Evolutionary conservation across 2,329 filamentous ascomycete genomes (phyloP), one percentile per base, ranked within the genome.

Genomic region (Aspergillus caelatus): DNA sequence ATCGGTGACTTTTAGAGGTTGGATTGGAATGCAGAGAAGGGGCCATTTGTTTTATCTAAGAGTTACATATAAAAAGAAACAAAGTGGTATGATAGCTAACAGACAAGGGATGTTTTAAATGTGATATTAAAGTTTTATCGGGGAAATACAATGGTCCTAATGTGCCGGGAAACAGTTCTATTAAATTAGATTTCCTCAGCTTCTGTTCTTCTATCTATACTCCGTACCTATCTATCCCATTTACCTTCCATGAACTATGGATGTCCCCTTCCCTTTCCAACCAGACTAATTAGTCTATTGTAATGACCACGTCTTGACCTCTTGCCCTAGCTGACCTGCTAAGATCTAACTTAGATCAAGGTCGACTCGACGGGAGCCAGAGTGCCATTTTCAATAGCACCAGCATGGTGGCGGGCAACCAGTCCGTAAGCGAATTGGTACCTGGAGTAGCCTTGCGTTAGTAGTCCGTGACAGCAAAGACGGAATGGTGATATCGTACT

Each of bases 361-460:
- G 43, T 59, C 28, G 46, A 11, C 78, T 91, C 84, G 0, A 88
- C 86, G 1, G 85, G 81, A 19, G 83, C 71, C 11, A 91, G 67
- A 0, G 84, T 86, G 0, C 89, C 89, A 55, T 88, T 88, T 60
- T 81, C 70, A 46, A 90, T 79, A 5, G 89, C 87, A 12, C 84
- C 85, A 5, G 81, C 84, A 72, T 91, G 89, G 7, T 80, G 84
- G 60, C 89, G 79, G 26, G 89, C 88, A 58, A 91, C 73, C 72
- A 85, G 83, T 1, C 87, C 88, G 74, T 91, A 91, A 32, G 83
- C 85, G 2, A 89, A 89, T 72, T 70, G 74, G 69, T 73, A 79
- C 63, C 70, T 71, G n/a, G 32, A 16, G 10, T 56, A 12, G 32
- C 52, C 65, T 62, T 58, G 71, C 77, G 73, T 90, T 26, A 55